Conservation (phyloP, 441 rosid species). For the Flueggea neowawraea region DNA sequence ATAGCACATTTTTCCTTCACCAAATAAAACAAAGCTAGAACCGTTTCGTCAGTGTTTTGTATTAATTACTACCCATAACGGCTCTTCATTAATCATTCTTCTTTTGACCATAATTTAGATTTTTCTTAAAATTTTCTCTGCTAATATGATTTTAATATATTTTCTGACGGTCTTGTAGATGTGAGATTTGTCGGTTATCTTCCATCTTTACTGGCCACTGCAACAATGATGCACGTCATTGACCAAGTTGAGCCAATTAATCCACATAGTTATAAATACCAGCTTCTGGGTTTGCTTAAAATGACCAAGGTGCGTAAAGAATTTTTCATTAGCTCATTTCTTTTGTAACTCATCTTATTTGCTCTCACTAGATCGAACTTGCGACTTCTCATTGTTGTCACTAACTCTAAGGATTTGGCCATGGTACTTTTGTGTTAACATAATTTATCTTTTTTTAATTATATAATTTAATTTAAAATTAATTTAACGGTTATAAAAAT, state of each 20-base stretch:
- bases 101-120: slow-evolving; percentile 3
- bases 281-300: slow-evolving; percentile 61
- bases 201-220: slow-evolving; percentile 84
- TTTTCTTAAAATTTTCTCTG: not conserved
- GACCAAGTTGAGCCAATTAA: slow-evolving; percentile 65
- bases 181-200: slow-evolving; percentile 63
- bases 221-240: slow-evolving; percentile 79
- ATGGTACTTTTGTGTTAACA: too few relatives aligned
- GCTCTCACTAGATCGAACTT: too few relatives aligned
- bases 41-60: not conserved
- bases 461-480: too few relatives aligned
- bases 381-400: too few relatives aligned
- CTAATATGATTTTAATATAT: slow-evolving; percentile 2
- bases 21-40: not conserved
- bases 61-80: too few relatives aligned
- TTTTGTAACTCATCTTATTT: not conserved
- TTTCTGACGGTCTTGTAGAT: slow-evolving; percentile 35
- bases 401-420: too few relatives aligned
- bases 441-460: too few relatives aligned
- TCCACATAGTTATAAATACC: slow-evolving; percentile 47
- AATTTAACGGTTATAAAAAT: too few relatives aligned
- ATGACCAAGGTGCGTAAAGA: slow-evolving; percentile 45
- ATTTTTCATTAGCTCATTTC: not conserved
- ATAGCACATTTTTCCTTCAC: not conserved
- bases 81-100: not conserved